Evolutionary conservation across 768 basidiomycete species (phyloP).

Genomic region (Lactarius evosmus): DNA sequence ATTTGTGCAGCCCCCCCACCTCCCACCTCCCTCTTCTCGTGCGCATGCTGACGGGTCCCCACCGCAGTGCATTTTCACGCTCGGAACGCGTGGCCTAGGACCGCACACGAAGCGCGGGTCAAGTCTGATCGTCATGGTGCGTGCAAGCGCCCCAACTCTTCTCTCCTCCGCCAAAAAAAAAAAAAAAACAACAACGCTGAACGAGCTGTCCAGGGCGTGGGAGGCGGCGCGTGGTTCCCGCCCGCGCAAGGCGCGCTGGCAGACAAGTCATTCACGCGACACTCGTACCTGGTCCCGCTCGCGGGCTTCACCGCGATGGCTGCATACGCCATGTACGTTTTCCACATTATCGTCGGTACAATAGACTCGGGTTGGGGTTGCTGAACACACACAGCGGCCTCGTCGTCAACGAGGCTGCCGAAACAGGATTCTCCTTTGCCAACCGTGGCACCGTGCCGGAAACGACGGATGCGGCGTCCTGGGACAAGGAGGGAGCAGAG

Average conservation of each 20-base stretch:
- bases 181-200: background rate
- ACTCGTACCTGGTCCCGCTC: slow-evolving; percentile 59
- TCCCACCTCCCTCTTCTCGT: background rate
- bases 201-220: slow-evolving; percentile 44
- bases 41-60: slow-evolving; percentile 3
- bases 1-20: too few relatives aligned
- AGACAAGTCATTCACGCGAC: slow-evolving; percentile 46
- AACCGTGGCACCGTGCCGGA: slow-evolving; percentile 44
- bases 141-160: slow-evolving; percentile 1
- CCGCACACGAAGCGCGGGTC: slow-evolving; percentile 59
- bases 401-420: slow-evolving; percentile 48
- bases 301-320: slow-evolving; percentile 58
- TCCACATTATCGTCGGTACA: background rate
- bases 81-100: slow-evolving; percentile 63
- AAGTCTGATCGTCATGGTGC: slow-evolving; percentile 60
- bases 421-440: slow-evolving; percentile 49
- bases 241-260: slow-evolving; percentile 57
- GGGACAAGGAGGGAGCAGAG: background rate
- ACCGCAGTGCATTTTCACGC: slow-evolving; percentile 54
- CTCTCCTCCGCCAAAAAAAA: background rate
- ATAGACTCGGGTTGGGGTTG: slow-evolving; percentile 10
- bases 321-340: slow-evolving; percentile 52
- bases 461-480: slow-evolving; percentile 21
- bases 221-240: slow-evolving; percentile 69
- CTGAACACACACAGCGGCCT: slow-evolving; percentile 43